Percentiles rank a stretch among this genome's conserved stretches.
Evolutionary conservation across 768 basidiomycete genomes (phyloP).

Genomic region (Hebeloma cylindrosporum): DNA sequence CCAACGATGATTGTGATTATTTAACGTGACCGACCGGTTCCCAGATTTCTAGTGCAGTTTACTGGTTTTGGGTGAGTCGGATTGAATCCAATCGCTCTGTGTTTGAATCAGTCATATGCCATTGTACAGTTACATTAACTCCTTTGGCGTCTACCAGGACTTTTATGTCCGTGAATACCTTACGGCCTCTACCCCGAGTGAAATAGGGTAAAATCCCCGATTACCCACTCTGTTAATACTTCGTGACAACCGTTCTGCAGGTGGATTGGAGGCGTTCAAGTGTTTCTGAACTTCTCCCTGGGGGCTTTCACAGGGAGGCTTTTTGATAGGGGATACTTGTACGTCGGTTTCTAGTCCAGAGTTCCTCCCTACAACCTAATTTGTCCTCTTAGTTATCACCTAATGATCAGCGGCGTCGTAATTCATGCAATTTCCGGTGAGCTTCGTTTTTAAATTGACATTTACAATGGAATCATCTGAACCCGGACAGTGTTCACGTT

Average conservation of each 20-base stretch:
- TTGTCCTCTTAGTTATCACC: conserved; percentile 16
- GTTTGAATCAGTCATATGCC: not conserved
- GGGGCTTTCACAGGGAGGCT: conserved; percentile 46
- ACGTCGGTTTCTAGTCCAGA: conserved; percentile 15
- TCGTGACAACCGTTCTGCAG: conserved; percentile 16
- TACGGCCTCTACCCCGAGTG: conserved; percentile 21
- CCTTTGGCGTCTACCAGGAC: conserved; percentile 33
- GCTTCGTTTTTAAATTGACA: conserved; percentile 1
- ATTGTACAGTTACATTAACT: conserved; percentile 29
- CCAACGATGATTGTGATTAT: too few relatives aligned
- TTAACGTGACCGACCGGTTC: too few relatives aligned
- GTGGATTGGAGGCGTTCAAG: conserved; percentile 54
- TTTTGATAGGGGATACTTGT: conserved; percentile 57
- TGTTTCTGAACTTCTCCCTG: conserved; percentile 46
- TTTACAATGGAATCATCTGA: too few relatives aligned
- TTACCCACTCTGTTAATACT: not conserved
- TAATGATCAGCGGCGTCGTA: conserved; percentile 22
- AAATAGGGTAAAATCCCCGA: conserved; percentile 23
- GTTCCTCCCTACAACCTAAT: not conserved
- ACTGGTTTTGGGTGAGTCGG: conserved; percentile 39
- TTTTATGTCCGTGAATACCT: conserved; percentile 32
- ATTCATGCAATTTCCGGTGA: conserved; percentile 30
- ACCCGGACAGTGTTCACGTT: conserved; percentile 39
- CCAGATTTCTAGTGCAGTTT: conserved; percentile 38
- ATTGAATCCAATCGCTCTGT: not conserved